Base-by-base conservation (phyloP, 306 rosid species). In the Psophocarpus tetragonolobus region DNA sequence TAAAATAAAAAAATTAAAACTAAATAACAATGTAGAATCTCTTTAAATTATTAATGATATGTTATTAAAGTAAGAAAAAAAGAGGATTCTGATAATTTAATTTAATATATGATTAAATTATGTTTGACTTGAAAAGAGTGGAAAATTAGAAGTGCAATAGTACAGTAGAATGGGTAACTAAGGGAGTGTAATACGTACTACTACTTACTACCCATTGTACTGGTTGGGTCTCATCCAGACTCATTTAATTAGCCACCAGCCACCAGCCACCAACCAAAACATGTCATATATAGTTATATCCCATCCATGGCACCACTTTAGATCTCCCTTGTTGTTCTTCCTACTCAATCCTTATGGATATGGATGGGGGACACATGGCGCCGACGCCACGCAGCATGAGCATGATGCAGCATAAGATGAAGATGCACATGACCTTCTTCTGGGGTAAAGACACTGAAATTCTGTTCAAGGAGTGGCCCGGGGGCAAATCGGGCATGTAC, bases 381-480 rank as follows among this genome's bases (percentile, higher is more conserved):
- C 4, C 81, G 1, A 13, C 78, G 3, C 23, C 84, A 4, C 47
- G 68, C 51, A 53, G 32, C 53, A 56, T 2, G 63, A 54, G 5
- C 42, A 18, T 0, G 68, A 78, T 35, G 66, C 68, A 33, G 1
- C 80, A 77, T 8, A 32, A 68, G 78, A 84, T 60, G 81, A 84
- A 23, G 83, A 88, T 86, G 96, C 98, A 95, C 89, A 92, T 95
- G 98, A 84, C 90, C 70, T 89, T 95, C 86, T 92, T 84, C 71
- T 95, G 98, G 97, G 97, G 98, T 6, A 80, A 80, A 1, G 70
- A 85, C 2, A 72, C 90, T 0, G 78, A 87, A 71, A 79, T 95
- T 47, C 87, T 95, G 39, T 92, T 92, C 88, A 1, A 60, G 18
- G 3, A 6, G 2, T 95, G 97, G 97, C 98, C 98, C 0, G 97